Evolutionary conservation across 805 yeast species (phyloP).

Genomic region (Yamadazyma takamatsuzukensis): DNA sequence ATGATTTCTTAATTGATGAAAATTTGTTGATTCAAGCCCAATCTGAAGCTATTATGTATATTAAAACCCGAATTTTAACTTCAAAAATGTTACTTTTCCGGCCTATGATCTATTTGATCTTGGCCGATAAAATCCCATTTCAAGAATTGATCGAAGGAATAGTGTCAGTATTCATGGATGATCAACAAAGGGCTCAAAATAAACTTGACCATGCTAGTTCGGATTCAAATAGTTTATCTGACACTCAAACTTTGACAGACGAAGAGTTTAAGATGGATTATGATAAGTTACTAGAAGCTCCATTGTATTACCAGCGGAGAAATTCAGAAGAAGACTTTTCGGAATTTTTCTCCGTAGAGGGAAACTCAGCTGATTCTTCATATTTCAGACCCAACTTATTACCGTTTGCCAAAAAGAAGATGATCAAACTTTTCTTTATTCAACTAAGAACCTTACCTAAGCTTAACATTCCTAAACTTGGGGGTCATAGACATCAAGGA

Average conservation of each 20-base stretch:
- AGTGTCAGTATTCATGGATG: constrained; percentile 13
- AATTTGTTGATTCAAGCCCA: constrained; percentile 30
- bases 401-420: constrained; percentile 20
- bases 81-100: constrained; percentile 32
- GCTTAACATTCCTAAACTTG: constrained; percentile 31
- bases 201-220: constrained; percentile 1
- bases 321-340: constrained; percentile 31
- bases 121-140: constrained; percentile 26
- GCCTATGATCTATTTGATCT: constrained; percentile 30
- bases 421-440: constrained; percentile 25
- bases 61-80: constrained; percentile 31
- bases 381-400: constrained; percentile 9
- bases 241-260: constrained; percentile 1
- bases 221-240: constrained; percentile 1
- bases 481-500: constrained; percentile 38
- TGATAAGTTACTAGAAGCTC: constrained; percentile 20
- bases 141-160: constrained; percentile 26
- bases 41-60: constrained; percentile 35
- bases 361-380: constrained; percentile 12
- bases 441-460: constrained; percentile 29
- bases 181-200: not conserved
- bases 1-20: constrained; percentile 32
- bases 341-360: constrained; percentile 16
- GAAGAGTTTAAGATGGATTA: constrained; percentile 6
- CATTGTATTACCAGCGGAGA: constrained; percentile 23